Conservation (phyloP, 2,329 filamentous ascomycete species). For the Exophiala oligosperma region DNA sequence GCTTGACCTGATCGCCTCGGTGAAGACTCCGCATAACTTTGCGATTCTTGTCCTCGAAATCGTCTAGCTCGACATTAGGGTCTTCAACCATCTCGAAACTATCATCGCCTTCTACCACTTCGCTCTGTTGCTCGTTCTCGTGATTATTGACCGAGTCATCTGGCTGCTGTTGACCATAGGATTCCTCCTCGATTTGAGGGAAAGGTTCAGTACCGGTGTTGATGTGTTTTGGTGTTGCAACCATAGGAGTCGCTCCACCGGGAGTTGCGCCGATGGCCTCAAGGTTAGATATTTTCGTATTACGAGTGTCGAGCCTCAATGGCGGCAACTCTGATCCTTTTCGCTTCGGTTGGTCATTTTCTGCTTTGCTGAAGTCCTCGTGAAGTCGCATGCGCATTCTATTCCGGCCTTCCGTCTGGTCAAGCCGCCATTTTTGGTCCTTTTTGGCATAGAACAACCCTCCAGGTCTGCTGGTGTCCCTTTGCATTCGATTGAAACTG, state of each 20-base stretch:
- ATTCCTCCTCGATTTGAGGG: constrained; percentile 31
- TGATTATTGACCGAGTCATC: constrained; percentile 7
- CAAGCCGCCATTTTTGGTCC: constrained; percentile 80
- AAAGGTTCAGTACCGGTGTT: constrained; percentile 28
- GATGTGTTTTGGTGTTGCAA: constrained; percentile 14
- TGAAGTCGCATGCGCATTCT: constrained; percentile 88
- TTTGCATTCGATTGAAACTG: constrained; percentile 74
- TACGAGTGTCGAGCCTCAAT: constrained; percentile 48
- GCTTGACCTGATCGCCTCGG: constrained; percentile 86
- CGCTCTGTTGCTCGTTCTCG: constrained; percentile 37
- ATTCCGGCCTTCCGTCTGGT: constrained; percentile 92
- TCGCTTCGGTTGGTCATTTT: constrained; percentile 72
- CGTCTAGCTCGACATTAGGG: constrained; percentile 79
- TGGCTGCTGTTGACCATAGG: constrained; percentile 26
- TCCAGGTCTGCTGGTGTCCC: constrained; percentile 74
- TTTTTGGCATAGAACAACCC: constrained; percentile 71
- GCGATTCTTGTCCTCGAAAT: constrained; percentile 95
- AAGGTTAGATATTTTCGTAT: constrained; percentile 41
- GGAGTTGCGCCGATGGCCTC: constrained; percentile 43
- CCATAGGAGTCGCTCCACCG: constrained; percentile 24
- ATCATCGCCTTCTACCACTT: constrained; percentile 64
- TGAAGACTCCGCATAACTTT: constrained; percentile 95
- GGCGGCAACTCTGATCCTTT: constrained; percentile 58
- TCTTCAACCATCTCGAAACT: constrained; percentile 97
- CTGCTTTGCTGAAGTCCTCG: constrained; percentile 58